Base-by-base conservation (phyloP, 495 filamentous ascomycete species). In the Penicillium bovifimosum region DNA sequence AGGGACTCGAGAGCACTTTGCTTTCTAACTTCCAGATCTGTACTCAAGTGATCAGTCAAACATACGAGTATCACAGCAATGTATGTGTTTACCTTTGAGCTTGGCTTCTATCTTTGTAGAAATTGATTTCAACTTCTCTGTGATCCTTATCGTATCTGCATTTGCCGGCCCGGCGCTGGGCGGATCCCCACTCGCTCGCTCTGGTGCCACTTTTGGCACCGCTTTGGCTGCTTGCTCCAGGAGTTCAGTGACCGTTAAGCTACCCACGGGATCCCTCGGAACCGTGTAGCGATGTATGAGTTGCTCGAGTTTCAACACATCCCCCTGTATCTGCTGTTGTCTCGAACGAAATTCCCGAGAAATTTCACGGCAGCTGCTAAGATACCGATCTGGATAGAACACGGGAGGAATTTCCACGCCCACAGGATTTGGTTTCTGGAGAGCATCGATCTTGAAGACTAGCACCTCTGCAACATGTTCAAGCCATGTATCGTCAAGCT, bases 371-470 rank as follows among this genome's bases (percentile, higher is more conserved):
- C 78, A 80, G 31, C 66, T 69, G 46, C 80, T 76, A 52, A 90
- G 66, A 66, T 95, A 96, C 32, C 90, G 78, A 64, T 95, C 90
- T 7, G 84, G 77, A 59, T 91, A 95, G 57, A 90, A 83, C 0
- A 81, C 74, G 13, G 80, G 69, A 28, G 90, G 88, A 16, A 92
- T 79, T 11, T 85, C 80, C 38, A 92, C 70, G 39, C 79, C 77
- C 26, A 81, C 66, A 4, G 75, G 70, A 9, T 77, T 73, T 27
- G 70, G 69, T 7, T 71, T 58, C 2, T 77, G 72, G 0, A 71
- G 58, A 24, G 75, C 73, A 20, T 74, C 71, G 6, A 89, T 56
- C 41, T 77, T 79, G 53, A 89, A 73, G 5, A 77, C 80, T 34
- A 95, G 54, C 11, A 96, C 77, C n/a, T 91, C 85, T 0, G 81